phyloP scores from a whole-genome alignment of 1,284 basidiomycete species.

The Puccinia polysora region DNA sequence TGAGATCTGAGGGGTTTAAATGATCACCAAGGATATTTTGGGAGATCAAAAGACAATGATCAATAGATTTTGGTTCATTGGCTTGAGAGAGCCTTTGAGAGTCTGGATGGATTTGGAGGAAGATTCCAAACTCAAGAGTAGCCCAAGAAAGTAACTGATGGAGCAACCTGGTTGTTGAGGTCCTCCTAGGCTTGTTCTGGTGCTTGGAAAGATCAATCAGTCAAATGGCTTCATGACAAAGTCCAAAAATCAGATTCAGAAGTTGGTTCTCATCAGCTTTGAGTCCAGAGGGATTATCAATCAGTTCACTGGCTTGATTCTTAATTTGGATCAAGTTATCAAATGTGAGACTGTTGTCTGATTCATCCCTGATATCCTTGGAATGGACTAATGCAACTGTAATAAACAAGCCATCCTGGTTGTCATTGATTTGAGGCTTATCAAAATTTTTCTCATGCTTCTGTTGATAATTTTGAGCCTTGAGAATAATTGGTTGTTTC shows the following conservation, averaged over 20 bases:
- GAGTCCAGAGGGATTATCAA: conserved; percentile 10
- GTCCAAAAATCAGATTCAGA: conserved; percentile 4
- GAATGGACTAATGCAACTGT: conserved; percentile 3
- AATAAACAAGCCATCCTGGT: neutral
- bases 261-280: conserved; percentile 20
- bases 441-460: neutral
- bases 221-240: conserved; percentile 21
- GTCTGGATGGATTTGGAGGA: neutral
- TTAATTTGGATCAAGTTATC: conserved; percentile 12
- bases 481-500: conserved; percentile 22
- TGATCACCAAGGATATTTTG: neutral
- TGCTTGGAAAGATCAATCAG: conserved; percentile 14
- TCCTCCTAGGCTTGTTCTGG: neutral
- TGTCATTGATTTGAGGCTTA: neutral
- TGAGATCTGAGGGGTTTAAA: neutral
- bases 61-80: conserved; percentile 16
- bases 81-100: neutral
- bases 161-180: neutral
- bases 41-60: conserved; percentile 3
- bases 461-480: conserved; percentile 12
- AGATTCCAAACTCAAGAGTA: conserved; percentile 15
- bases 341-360: conserved; percentile 3
- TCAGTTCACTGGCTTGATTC: conserved; percentile 13
- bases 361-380: neutral
- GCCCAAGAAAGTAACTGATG: conserved; percentile 23